Evolutionary conservation across 2,329 filamentous ascomycete species (phyloP).

Genomic region (Rugonectria rugulosa): DNA sequence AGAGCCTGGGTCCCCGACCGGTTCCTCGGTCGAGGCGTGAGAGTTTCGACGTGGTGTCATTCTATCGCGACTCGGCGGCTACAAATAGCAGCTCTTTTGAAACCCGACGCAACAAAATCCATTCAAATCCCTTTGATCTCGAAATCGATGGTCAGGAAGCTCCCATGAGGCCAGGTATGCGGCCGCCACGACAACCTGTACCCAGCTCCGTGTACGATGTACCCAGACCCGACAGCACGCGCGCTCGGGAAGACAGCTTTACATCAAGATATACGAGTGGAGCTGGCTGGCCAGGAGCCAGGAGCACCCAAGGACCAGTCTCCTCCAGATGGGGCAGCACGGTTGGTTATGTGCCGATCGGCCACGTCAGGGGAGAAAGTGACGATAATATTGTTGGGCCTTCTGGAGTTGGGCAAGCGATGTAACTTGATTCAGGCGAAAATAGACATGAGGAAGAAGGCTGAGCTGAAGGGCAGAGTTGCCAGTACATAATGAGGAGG

Average conservation of each 20-base stretch:
- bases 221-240: slow-evolving; percentile 55
- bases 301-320: neutral
- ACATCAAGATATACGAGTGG: slow-evolving; percentile 60
- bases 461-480: neutral
- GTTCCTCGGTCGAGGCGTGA: slow-evolving; percentile 41
- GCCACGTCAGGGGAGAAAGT: slow-evolving; percentile 14
- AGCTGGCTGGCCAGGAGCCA: neutral
- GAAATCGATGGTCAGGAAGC: slow-evolving; percentile 49
- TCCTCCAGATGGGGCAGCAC: slow-evolving; percentile 19
- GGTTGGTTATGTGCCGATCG: slow-evolving; percentile 17
- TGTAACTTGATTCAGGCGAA: slow-evolving; percentile 9
- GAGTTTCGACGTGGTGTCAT: slow-evolving; percentile 36
- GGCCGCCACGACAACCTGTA: slow-evolving; percentile 31
- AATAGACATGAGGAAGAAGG: neutral
- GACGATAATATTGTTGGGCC: neutral
- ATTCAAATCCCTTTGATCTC: slow-evolving; percentile 72
- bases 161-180: slow-evolving; percentile 27
- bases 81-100: slow-evolving; percentile 55
- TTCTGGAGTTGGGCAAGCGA: slow-evolving; percentile 13
- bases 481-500: slow-evolving; percentile 12
- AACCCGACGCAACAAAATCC: slow-evolving; percentile 62
- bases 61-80: slow-evolving; percentile 51
- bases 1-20: slow-evolving; percentile 46
- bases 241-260: slow-evolving; percentile 46
- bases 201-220: slow-evolving; percentile 38